Evolutionary conservation across 352 stramenopile genomes (phyloP).

Genomic region (Phytopythium ostracodes): DNA sequence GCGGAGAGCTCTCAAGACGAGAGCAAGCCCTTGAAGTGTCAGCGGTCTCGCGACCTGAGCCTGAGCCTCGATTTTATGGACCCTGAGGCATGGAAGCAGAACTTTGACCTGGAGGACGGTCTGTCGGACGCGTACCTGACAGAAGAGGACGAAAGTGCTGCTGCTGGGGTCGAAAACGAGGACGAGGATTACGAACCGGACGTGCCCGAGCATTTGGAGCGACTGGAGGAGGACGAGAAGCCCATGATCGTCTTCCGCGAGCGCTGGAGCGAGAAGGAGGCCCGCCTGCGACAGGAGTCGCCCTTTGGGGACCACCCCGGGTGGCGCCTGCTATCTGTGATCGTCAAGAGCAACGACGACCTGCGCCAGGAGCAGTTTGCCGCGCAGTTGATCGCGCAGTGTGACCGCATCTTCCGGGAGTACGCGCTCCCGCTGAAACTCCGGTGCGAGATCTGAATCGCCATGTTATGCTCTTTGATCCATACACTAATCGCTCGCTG

Average conservation of each 20-base stretch:
- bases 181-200: constrained; percentile 13
- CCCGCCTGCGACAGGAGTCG: constrained; percentile 56
- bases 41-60: constrained; percentile 43
- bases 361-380: constrained; percentile 97
- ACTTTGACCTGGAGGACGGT: constrained; percentile 70
- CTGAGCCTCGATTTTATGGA: constrained; percentile 74
- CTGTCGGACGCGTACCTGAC: constrained; percentile 44
- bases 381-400: constrained; percentile 96
- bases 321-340: constrained; percentile 85
- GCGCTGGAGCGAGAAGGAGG: constrained; percentile 72
- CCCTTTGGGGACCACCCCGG: constrained; percentile 46
- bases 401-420: constrained; percentile 93
- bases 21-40: constrained; percentile 16
- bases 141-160: constrained; percentile 23
- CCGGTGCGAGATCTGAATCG: constrained; percentile 26
- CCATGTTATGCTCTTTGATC: neutral
- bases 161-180: constrained; percentile 9
- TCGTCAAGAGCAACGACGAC: constrained; percentile 98
- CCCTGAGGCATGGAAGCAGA: constrained; percentile 60
- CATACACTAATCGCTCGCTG: constrained; percentile 17
- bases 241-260: constrained; percentile 83
- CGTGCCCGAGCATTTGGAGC: constrained; percentile 37
- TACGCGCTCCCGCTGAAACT: constrained; percentile 92
- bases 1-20: constrained; percentile 30
- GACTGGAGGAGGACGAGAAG: constrained; percentile 48